Base-by-base conservation (phyloP, 106 monocot genomes). In the Allium fistulosum region DNA sequence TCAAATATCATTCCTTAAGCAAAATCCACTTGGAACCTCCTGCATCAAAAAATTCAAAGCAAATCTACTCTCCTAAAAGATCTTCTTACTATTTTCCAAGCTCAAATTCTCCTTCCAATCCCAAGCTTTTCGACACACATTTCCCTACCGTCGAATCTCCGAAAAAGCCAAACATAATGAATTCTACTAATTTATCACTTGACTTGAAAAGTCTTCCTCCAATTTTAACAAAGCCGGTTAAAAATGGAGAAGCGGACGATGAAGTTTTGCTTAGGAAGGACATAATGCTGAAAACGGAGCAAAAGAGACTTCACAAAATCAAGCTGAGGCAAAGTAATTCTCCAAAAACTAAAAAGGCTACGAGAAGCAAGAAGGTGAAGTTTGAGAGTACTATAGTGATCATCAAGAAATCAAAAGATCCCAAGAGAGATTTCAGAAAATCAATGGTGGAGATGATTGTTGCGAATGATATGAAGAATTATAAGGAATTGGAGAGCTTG, bases 381-480 rank as follows among this genome's bases (percentile, higher is more conserved):
- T 27, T 71, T 67, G 88, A 93, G 85, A 79, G 83, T 60, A 83
- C 83, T 15, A 88, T 85, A 0, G 81, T 88, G 71, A 81, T 81
- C 62, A 81, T 81, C 62, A 88, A 88, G 83, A 55, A 72, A 12
- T 85, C 93, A 26, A 14, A 48, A n/a, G 65, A 74, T 18, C 74
- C 74, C 0, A 5, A 14, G 47, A 66, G 58, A 22, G 74, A 74
- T 15, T 74, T 74, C 18, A 65, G 48, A 47, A 66, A 74, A n/a
- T 74, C 74, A 13, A 74, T 74, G 74, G 65, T 66, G 57, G 74
- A 74, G 57, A 74, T 74, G 74, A 74, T 74, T 49, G 11, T 74
- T 14, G 65, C 65, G 49, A 65, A 74, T 15, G 66, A 60, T 28
- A 67, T 74, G n/a, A 27, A 57, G 8, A 49, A 7, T 12, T 51